These are phyloP conservation scores for Cylindrotheca fusiformis DNA, from an alignment of 108 stramenopile genomes.

Conservation along the genomic window DNA sequence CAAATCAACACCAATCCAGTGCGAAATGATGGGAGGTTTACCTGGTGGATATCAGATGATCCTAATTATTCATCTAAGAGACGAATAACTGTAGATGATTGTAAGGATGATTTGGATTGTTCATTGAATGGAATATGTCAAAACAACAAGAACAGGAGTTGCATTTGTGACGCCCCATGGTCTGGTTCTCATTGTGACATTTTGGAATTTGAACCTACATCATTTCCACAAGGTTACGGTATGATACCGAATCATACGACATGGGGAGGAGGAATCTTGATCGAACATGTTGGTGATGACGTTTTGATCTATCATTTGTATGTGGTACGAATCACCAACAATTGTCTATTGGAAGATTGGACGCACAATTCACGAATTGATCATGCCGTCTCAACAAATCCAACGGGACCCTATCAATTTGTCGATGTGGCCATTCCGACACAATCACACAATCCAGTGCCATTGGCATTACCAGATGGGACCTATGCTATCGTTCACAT, in stretches of 20 bases:
- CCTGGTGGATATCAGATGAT: too few relatives aligned
- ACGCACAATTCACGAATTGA: conserved; percentile 6
- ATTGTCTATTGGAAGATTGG: conserved; percentile 1
- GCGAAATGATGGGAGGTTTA: too few relatives aligned
- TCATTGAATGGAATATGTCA: neutral
- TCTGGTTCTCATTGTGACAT: neutral
- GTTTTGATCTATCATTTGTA: conserved; percentile 3
- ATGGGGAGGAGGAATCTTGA: conserved; percentile 3
- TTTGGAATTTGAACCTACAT: neutral
- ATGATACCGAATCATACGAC: conserved; percentile 13
- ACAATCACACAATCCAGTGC: conserved; percentile 8
- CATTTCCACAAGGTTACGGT: conserved; percentile 14
- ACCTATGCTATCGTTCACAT: conserved; percentile 21
- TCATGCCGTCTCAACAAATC: conserved; percentile 2
- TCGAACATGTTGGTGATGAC: neutral
- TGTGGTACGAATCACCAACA: conserved; percentile 7
- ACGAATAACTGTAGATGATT: too few relatives aligned
- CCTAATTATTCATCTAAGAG: too few relatives aligned
- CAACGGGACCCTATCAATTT: conserved; percentile 4
- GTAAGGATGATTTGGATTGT: conserved; percentile 1
- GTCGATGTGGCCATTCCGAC: conserved; percentile 6
- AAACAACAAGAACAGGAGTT: neutral
- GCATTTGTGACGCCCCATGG: neutral
- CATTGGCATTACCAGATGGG: conserved; percentile 6
- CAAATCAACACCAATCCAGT: too few relatives aligned